Evolutionary conservation across 192 early-diverging fungal genomes (phyloP).

Genomic region (Pilobolus umbonatus): DNA sequence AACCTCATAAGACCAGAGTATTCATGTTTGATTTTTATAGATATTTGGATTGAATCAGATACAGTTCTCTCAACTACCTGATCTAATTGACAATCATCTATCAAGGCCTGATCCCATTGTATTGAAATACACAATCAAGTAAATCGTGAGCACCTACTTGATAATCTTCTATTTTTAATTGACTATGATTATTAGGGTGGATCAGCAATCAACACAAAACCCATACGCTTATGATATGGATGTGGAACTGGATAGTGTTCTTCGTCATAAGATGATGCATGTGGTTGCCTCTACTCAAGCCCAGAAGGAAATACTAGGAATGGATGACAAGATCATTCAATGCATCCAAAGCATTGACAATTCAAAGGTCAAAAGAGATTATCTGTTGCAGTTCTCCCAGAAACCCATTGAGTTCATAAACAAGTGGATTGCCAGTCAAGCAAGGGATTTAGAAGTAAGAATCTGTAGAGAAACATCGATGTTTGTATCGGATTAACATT

Average conservation of each 20-base stretch:
- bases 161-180: too few species aligned
- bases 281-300: constrained; percentile 41
- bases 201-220: constrained; percentile 71
- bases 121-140: constrained; percentile 82
- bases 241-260: constrained; percentile 78
- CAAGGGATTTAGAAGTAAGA: constrained; percentile 90
- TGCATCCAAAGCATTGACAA: constrained; percentile 83
- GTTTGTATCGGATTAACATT: too few species aligned
- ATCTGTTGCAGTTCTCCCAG: constrained; percentile 80
- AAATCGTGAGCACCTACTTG: too few species aligned
- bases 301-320: constrained; percentile 37
- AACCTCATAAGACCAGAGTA: not conserved
- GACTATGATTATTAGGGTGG: too few species aligned
- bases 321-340: constrained; percentile 68
- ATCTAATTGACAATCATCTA: constrained; percentile 72
- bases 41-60: constrained; percentile 63
- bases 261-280: constrained; percentile 54
- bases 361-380: constrained; percentile 87
- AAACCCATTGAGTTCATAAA: constrained; percentile 89
- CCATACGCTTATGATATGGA: constrained; percentile 87
- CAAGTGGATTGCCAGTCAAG: constrained; percentile 90
- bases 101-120: constrained; percentile 80
- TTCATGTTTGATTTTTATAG: not conserved
- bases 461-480: too few species aligned
- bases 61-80: constrained; percentile 76